Percentiles rank a stretch among this genome's conserved stretches.
These are phyloP conservation scores for Rhizopus microsporus DNA, from an alignment of 371 early-diverging fungal genomes.

Conservation along the genomic window DNA sequence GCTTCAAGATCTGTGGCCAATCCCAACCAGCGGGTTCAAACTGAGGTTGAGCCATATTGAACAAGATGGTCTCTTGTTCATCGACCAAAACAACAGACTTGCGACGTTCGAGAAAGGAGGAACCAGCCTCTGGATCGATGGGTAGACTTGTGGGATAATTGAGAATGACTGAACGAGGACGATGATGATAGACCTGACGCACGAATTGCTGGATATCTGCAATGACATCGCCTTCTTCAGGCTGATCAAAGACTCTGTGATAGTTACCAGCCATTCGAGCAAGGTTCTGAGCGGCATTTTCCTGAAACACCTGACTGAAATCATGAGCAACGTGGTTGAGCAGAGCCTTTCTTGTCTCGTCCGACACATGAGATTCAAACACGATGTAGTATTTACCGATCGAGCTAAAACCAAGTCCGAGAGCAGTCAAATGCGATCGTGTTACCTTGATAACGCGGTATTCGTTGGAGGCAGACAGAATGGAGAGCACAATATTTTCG, in stretches of 20 bases:
- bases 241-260: conserved; percentile 27
- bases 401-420: conserved; percentile 28
- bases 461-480: conserved; percentile 19
- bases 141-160: conserved; percentile 18
- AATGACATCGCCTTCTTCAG: conserved; percentile 12
- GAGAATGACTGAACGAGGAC: conserved; percentile 20
- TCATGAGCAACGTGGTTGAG: conserved; percentile 25
- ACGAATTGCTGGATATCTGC: conserved; percentile 24
- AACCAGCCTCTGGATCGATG: not conserved
- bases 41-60: conserved; percentile 32
- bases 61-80: conserved; percentile 16
- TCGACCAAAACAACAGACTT: conserved; percentile 19
- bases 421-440: conserved; percentile 18
- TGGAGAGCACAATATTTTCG: conserved; percentile 32
- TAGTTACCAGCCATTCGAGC: conserved; percentile 34
- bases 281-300: conserved; percentile 39
- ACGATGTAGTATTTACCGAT: conserved; percentile 31
- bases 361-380: conserved; percentile 25
- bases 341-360: conserved; percentile 19
- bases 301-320: conserved; percentile 36
- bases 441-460: conserved; percentile 24
- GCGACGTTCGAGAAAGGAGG: conserved; percentile 26
- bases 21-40: conserved; percentile 44
- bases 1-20: conserved; percentile 31
- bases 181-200: conserved; percentile 10